A percentile compares a stretch with the other conserved stretches of the same genome.
Evolutionary conservation across 2,329 filamentous ascomycete genomes (phyloP).

Genomic region (Clonostachys chloroleuca): DNA sequence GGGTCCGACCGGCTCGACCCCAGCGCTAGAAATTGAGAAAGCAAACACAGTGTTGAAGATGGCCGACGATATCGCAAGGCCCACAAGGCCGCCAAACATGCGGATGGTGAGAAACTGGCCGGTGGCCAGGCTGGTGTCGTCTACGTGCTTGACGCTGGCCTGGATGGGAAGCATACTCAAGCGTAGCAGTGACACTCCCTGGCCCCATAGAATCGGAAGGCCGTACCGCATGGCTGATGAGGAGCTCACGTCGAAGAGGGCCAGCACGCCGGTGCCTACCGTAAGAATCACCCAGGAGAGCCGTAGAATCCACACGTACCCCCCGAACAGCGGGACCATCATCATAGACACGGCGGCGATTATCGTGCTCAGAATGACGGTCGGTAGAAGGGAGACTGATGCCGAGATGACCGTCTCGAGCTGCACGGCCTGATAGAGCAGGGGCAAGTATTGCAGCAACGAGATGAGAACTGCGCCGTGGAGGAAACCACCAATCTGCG

Average conservation of each 20-base stretch:
- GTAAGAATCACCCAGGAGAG: too few species aligned
- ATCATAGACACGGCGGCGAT: constrained; percentile 53
- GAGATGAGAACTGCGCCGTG: too few species aligned
- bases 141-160: constrained; percentile 49
- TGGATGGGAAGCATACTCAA: constrained; percentile 58
- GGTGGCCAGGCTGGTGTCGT: constrained; percentile 64
- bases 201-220: constrained; percentile 58
- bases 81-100: constrained; percentile 61
- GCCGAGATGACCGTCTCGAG: constrained; percentile 64
- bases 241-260: constrained; percentile 40
- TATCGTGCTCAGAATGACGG: constrained; percentile 63
- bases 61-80: constrained; percentile 60
- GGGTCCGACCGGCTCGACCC: too few species aligned
- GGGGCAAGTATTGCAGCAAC: constrained; percentile 65
- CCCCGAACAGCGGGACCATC: constrained; percentile 27
- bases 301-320: too few species aligned
- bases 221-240: constrained; percentile 53
- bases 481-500: constrained; percentile 62
- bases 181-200: constrained; percentile 64
- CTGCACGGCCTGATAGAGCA: constrained; percentile 75
- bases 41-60: constrained; percentile 63
- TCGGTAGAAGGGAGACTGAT: constrained; percentile 71
- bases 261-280: too few species aligned
- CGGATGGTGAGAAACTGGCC: constrained; percentile 64
- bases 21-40: too few species aligned